phyloP scores from a whole-genome alignment of 1,139 yeast genomes.

The Sugiyamaella neomexicana region DNA sequence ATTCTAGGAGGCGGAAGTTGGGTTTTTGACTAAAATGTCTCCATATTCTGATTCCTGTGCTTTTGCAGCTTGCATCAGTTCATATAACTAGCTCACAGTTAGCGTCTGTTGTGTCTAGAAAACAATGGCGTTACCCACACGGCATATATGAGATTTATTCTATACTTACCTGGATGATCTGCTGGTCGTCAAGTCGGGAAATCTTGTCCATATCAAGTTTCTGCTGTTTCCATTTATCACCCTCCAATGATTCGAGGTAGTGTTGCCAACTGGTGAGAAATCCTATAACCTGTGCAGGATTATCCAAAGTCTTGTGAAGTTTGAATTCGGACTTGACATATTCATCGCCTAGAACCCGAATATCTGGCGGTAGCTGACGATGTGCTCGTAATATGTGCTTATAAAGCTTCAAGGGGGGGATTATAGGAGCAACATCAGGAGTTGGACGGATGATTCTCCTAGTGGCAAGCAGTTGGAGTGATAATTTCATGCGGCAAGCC shows the following conservation, averaged over 20 bases:
- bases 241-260: conserved; percentile 68
- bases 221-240: conserved; percentile 75
- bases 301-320: conserved; percentile 78
- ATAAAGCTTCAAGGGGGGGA: conserved; percentile 81
- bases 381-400: conserved; percentile 81
- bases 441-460: conserved; percentile 55
- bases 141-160: no score
- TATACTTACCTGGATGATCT: conserved; percentile 63
- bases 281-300: conserved; percentile 91
- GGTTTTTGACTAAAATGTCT: conserved; percentile 17
- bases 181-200: conserved; percentile 87
- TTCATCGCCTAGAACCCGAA: conserved; percentile 79
- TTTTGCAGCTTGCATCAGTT: conserved; percentile 64
- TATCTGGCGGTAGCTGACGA: conserved; percentile 56
- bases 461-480: conserved; percentile 50
- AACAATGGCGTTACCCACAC: no score
- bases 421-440: conserved; percentile 44
- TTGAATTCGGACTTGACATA: conserved; percentile 89
- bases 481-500: no score
- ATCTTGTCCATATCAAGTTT: conserved; percentile 64
- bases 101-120: neutral
- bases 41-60: conserved; percentile 38
- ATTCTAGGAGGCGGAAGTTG: neutral
- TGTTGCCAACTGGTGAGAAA: conserved; percentile 92
- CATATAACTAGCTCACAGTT: conserved; percentile 53